Percentiles rank a stretch among this genome's conserved stretches.
phyloP scores from a whole-genome alignment of 495 filamentous ascomycete species.

The Tuber borchii region DNA sequence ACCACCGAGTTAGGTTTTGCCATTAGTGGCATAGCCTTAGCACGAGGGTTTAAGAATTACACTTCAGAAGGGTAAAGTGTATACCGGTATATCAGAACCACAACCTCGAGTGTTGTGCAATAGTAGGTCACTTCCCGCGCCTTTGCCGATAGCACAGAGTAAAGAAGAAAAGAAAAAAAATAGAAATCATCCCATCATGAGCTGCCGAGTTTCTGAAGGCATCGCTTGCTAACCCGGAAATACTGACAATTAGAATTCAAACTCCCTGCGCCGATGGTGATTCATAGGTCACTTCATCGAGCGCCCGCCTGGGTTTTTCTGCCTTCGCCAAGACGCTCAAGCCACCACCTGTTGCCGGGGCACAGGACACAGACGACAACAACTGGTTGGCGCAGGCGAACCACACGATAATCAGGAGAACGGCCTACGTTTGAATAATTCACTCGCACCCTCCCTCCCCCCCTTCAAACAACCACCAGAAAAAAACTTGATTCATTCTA shows the following conservation, averaged over 20 bases:
- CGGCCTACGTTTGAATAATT: not conserved
- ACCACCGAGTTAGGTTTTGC: not conserved
- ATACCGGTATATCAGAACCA: not conserved
- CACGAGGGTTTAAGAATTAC: not conserved
- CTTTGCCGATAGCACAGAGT: not conserved
- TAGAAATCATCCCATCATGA: not conserved
- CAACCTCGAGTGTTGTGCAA: not conserved
- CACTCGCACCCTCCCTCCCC: not conserved
- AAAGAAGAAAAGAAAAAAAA: not conserved
- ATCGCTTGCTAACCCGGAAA: not conserved
- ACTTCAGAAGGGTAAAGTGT: not conserved
- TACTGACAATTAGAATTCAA: not conserved
- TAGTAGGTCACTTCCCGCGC: not conserved
- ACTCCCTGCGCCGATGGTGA: not conserved
- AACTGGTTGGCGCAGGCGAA: not conserved
- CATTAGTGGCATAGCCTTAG: not conserved
- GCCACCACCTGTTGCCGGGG: not conserved
- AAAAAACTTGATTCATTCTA: not conserved
- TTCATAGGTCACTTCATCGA: not conserved
- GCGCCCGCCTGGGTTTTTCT: not conserved
- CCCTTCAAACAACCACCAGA: not conserved
- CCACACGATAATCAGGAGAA: slow-evolving; percentile 5
- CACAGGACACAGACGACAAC: not conserved
- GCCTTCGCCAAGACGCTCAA: slow-evolving; percentile 2
- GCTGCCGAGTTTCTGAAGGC: not conserved